phyloP scores from a whole-genome alignment of 73 alveolate species.

The Paramecium biaurelia region DNA sequence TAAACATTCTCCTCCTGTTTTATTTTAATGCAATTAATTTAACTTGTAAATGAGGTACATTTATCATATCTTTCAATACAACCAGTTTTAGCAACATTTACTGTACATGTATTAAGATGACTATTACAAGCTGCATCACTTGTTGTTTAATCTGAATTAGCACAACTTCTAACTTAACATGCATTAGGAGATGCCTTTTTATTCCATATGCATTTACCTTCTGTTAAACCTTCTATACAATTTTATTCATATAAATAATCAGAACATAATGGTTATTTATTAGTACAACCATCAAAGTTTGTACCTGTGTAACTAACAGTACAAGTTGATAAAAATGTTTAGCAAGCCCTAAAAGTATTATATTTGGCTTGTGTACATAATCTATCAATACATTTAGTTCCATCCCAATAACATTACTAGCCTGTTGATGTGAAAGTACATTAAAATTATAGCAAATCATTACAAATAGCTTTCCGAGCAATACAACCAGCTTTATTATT shows the following conservation, averaged over 20 bases:
- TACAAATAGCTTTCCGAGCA: not conserved
- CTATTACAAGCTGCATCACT: not conserved
- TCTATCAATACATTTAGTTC: not conserved
- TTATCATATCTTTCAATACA: not conserved
- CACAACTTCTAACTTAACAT: slow-evolving; percentile 32
- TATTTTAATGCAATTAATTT: not conserved
- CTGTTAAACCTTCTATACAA: not conserved
- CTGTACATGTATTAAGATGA: not conserved
- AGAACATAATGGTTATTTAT: not conserved
- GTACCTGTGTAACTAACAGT: slow-evolving; percentile 29
- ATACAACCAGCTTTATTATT: not conserved
- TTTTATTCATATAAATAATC: not conserved
- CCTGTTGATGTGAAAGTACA: not conserved
- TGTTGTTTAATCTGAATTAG: not conserved
- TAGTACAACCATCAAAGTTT: not conserved
- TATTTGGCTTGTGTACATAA: not conserved
- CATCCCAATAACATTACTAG: not conserved
- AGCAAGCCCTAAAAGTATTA: slow-evolving; percentile 4
- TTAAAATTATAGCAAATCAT: not conserved
- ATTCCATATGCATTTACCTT: slow-evolving; percentile 21
- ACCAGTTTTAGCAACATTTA: not conserved
- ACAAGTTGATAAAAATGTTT: not conserved
- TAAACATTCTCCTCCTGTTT: slow-evolving; percentile 21
- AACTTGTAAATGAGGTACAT: not conserved
- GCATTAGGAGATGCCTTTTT: slow-evolving; percentile 12